Evolutionary conservation across 345 rosid species (phyloP).

Genomic region (Aquilaria sinensis): DNA sequence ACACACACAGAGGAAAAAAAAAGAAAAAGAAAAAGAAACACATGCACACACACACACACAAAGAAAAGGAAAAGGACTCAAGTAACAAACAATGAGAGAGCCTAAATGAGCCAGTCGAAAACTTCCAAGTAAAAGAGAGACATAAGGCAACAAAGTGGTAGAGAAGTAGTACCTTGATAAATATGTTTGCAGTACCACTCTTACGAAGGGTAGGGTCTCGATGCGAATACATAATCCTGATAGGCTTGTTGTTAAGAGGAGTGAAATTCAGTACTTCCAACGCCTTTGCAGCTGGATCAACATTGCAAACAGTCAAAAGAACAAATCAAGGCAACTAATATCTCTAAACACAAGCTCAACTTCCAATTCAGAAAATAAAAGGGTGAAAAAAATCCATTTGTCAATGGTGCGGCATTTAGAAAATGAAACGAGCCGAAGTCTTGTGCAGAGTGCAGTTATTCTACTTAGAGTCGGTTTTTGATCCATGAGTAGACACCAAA

Average conservation of each 20-base stretch:
- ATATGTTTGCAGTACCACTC: conserved; percentile 91
- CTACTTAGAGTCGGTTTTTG: too few relatives aligned
- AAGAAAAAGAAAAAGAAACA: not conserved
- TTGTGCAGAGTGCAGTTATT: too few relatives aligned
- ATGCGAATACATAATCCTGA: conserved; percentile 86
- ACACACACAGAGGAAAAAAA: not conserved
- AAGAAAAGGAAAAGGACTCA: not conserved
- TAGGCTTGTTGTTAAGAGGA: conserved; percentile 56
- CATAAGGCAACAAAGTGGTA: not conserved
- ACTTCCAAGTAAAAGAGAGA: too few relatives aligned
- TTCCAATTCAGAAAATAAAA: too few relatives aligned
- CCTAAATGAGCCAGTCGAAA: not conserved
- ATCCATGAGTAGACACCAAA: too few relatives aligned
- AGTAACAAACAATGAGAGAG: not conserved
- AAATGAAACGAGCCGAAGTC: too few relatives aligned
- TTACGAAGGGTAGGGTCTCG: conserved; percentile 87
- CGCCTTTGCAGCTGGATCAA: conserved; percentile 73
- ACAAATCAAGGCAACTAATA: not conserved
- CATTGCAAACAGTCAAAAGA: not conserved
- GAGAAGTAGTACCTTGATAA: conserved; percentile 57
- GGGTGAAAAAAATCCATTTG: too few relatives aligned
- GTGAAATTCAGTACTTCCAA: conserved; percentile 73
- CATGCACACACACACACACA: not conserved
- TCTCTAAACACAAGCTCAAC: too few relatives aligned
- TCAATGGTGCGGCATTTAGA: too few relatives aligned